Conservation (phyloP, 2,329 filamentous ascomycete genomes). For the Aspergillus chevalieri region DNA sequence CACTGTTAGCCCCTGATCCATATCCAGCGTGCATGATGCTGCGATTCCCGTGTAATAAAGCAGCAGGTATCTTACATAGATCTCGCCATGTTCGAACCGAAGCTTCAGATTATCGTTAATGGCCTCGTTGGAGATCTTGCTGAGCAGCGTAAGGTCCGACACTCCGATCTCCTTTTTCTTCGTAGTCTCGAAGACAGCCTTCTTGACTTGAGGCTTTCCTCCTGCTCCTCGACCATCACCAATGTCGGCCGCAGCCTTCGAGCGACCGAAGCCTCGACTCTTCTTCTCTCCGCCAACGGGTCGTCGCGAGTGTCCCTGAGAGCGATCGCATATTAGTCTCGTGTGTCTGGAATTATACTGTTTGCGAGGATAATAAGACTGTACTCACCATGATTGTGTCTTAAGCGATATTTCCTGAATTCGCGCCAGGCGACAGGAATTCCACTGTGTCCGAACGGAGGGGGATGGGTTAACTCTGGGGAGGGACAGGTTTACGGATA, state of each 20-base stretch:
- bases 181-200: conserved; percentile 88
- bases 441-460: conserved; percentile 21
- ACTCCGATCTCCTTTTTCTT: conserved; percentile 99
- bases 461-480: conserved; percentile 3
- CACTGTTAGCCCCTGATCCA: conserved; percentile 10
- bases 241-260: conserved; percentile 36
- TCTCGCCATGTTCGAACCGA: conserved; percentile 93
- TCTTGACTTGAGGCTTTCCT: conserved; percentile 70
- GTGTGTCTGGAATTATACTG: not conserved
- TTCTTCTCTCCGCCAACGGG: conserved; percentile 39
- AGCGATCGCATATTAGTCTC: conserved; percentile 4
- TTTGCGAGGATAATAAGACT: too few species aligned
- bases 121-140: conserved; percentile 97
- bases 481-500: conserved; percentile 5
- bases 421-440: conserved; percentile 26
- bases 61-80: conserved; percentile 59
- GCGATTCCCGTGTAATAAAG: not conserved
- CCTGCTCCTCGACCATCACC: conserved; percentile 40
- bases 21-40: conserved; percentile 9
- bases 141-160: conserved; percentile 92
- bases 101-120: conserved; percentile 99
- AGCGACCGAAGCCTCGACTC: conserved; percentile 37
- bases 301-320: conserved; percentile 39
- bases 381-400: conserved; percentile 30
- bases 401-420: conserved; percentile 19